A percentile compares a stretch with the other conserved stretches of the same genome.
phyloP scores from a whole-genome alignment of 352 stramenopile species.

The Peronosclerospora sorghi region DNA sequence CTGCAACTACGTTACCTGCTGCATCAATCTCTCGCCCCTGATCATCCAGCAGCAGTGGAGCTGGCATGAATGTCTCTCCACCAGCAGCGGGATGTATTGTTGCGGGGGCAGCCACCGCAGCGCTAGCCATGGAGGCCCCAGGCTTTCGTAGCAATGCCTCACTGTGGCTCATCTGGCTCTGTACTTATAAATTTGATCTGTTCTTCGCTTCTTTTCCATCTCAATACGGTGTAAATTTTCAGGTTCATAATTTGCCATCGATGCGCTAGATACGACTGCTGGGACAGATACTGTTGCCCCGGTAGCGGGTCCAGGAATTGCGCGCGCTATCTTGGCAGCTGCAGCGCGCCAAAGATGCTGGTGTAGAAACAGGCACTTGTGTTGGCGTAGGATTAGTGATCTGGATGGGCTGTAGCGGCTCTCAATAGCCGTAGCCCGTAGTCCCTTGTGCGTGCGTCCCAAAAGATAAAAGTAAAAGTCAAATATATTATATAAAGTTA shows the following conservation, averaged over 20 bases:
- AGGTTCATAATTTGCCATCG: constrained; percentile 7
- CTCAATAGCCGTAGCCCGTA: no score
- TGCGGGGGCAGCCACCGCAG: neutral
- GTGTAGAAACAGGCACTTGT: no score
- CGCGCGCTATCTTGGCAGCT: constrained; percentile 62
- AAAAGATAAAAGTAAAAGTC: no score
- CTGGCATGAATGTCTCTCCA: constrained; percentile 50
- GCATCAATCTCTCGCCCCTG: constrained; percentile 72
- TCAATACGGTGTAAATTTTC: constrained; percentile 30
- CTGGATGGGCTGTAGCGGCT: no score
- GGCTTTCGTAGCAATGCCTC: constrained; percentile 50
- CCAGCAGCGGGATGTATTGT: neutral
- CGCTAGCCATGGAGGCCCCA: constrained; percentile 5
- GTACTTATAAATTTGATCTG: constrained; percentile 72
- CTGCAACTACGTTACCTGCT: constrained; percentile 54
- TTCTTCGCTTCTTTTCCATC: constrained; percentile 48
- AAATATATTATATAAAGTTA: no score
- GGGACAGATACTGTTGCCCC: neutral
- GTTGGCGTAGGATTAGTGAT: no score
- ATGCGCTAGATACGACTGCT: neutral
- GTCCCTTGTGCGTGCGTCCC: no score
- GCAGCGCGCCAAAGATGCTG: constrained; percentile 58
- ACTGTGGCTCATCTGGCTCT: constrained; percentile 75
- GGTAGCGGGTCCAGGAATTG: constrained; percentile 25
- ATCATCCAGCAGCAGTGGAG: constrained; percentile 63